Percentiles rank a stretch among this genome's conserved stretches.
These are phyloP conservation scores for Blumeria hordei DNA, from an alignment of 2,329 filamentous ascomycete species.

Conservation along the genomic window DNA sequence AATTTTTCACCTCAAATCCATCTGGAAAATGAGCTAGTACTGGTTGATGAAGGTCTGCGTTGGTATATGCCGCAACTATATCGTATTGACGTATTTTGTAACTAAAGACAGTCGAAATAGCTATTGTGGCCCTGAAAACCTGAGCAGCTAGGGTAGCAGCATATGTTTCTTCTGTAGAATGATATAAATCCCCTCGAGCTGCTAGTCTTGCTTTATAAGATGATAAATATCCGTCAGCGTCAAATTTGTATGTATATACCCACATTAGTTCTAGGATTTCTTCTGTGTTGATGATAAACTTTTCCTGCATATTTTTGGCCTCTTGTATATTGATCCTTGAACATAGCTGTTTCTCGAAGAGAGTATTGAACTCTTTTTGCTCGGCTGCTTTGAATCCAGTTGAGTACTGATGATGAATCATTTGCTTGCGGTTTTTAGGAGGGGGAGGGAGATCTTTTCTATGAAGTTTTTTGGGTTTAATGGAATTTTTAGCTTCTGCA, in stretches of 20 bases:
- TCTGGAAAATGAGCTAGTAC: not conserved
- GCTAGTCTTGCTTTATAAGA: constrained; percentile 8
- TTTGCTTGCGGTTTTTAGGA: not conserved
- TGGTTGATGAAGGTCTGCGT: not conserved
- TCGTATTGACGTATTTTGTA: not conserved
- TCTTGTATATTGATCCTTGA: not conserved
- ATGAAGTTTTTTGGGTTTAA: not conserved
- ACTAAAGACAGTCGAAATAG: not conserved
- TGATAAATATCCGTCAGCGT: constrained; percentile 6
- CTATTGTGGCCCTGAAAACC: not conserved
- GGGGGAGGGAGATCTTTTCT: not conserved
- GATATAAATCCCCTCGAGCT: constrained; percentile 8
- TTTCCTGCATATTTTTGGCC: not conserved
- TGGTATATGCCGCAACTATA: not conserved
- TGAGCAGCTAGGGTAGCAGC: not conserved
- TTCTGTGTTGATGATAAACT: not conserved
- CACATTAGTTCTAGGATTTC: constrained; percentile 2
- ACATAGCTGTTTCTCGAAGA: not conserved
- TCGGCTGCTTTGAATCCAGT: not conserved
- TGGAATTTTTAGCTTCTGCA: not conserved
- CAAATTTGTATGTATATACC: constrained; percentile 11
- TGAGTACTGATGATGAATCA: not conserved
- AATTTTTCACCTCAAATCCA: not conserved
- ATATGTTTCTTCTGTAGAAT: constrained; percentile 1
- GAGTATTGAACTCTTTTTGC: not conserved